phyloP scores from a whole-genome alignment of 495 filamentous ascomycete species.

The Thermochaetoides thermophila region DNA sequence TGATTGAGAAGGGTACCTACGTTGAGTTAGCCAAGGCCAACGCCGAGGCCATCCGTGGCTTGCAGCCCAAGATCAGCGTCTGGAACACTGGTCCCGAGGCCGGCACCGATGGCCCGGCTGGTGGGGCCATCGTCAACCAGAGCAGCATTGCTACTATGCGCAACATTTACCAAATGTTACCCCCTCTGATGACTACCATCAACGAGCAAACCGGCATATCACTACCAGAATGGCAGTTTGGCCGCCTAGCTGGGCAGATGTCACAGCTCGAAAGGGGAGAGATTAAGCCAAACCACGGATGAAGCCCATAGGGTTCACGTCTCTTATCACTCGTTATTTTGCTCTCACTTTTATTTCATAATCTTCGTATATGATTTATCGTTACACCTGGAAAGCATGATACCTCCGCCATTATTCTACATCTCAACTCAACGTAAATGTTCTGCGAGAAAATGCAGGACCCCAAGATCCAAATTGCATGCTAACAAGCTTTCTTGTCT shows the following conservation, averaged over 20 bases:
- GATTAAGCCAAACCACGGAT: constrained; percentile 7
- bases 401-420: too few species aligned
- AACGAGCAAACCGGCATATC: constrained; percentile 70
- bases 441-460: too few species aligned
- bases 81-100: constrained; percentile 60
- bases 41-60: constrained; percentile 54
- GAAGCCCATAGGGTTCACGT: too few species aligned
- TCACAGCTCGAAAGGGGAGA: constrained; percentile 9
- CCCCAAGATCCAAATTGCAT: too few species aligned
- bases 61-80: constrained; percentile 75
- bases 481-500: too few species aligned
- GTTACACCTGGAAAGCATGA: too few species aligned
- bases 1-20: constrained; percentile 56
- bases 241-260: constrained; percentile 24
- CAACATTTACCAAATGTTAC: constrained; percentile 59
- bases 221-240: constrained; percentile 57
- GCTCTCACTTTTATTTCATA: too few species aligned
- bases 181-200: constrained; percentile 65
- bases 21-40: constrained; percentile 52
- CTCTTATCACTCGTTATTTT: too few species aligned
- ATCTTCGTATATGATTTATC: too few species aligned
- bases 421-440: too few species aligned
- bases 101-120: constrained; percentile 18
- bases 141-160: constrained; percentile 26
- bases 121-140: constrained; percentile 15